Percentiles rank a stretch among this genome's conserved stretches.
These are phyloP conservation scores for Emiliania huxleyi DNA, from an alignment of 78 protist species.

Conservation along the genomic window DNA sequence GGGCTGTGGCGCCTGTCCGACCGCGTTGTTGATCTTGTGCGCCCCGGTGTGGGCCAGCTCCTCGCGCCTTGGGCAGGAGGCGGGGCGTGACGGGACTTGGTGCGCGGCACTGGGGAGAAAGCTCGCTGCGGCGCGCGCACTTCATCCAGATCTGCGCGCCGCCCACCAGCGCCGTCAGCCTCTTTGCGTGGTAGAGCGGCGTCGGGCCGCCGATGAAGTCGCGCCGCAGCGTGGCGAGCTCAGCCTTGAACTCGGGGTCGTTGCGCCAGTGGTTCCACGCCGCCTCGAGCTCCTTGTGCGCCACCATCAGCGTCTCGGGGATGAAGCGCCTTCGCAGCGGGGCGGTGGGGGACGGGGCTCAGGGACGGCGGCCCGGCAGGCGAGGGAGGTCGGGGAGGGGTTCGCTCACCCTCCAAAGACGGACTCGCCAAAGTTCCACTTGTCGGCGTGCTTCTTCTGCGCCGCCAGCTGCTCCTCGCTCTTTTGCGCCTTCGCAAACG, in stretches of 20 bases:
- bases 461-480: too few relatives aligned
- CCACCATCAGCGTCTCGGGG: conserved; percentile 76
- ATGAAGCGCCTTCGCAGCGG: conserved; percentile 48
- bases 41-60: conserved; percentile 41
- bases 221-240: neutral
- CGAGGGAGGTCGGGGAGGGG: too few relatives aligned
- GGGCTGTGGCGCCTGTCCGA: too few relatives aligned
- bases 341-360: neutral
- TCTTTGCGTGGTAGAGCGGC: conserved; percentile 41
- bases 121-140: too few relatives aligned
- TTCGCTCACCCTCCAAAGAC: too few relatives aligned
- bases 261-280: conserved; percentile 21
- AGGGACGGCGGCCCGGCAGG: too few relatives aligned
- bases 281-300: conserved; percentile 64
- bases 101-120: too few relatives aligned
- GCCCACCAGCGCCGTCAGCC: conserved; percentile 6
- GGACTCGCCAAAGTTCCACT: too few relatives aligned
- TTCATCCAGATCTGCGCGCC: conserved; percentile 50
- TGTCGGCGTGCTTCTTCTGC: too few relatives aligned
- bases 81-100: too few relatives aligned
- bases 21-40: conserved; percentile 90
- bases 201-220: conserved; percentile 50
- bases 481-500: too few relatives aligned
- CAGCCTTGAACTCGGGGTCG: conserved; percentile 60
- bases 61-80: too few relatives aligned